Evolutionary conservation across 2,329 filamentous ascomycete species (phyloP).

Genomic region (Alternaria consortialis): DNA sequence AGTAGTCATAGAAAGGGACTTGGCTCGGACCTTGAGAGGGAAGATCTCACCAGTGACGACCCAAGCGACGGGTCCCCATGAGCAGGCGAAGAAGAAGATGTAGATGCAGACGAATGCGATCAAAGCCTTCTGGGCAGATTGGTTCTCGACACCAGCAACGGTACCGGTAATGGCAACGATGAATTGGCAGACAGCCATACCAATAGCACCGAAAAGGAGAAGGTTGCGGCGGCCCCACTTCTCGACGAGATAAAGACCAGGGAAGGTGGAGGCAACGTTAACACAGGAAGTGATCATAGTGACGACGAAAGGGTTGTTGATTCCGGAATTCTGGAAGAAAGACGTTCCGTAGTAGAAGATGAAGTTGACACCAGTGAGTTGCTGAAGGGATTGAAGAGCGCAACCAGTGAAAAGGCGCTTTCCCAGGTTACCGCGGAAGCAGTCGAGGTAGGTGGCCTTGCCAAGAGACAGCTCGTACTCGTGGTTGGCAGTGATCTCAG

Average conservation of each 20-base stretch:
- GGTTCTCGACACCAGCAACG: slow-evolving; percentile 47
- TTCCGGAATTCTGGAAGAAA: slow-evolving; percentile 53
- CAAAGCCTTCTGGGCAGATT: slow-evolving; percentile 51
- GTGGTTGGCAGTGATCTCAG: slow-evolving; percentile 73
- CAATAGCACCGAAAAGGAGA: slow-evolving; percentile 76
- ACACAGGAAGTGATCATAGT: slow-evolving; percentile 79
- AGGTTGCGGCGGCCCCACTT: slow-evolving; percentile 79
- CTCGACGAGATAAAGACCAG: slow-evolving; percentile 80
- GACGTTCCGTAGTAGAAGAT: slow-evolving; percentile 56
- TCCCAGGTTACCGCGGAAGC: slow-evolving; percentile 56
- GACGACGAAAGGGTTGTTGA: slow-evolving; percentile 68
- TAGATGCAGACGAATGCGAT: slow-evolving; percentile 68
- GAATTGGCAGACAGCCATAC: slow-evolving; percentile 67
- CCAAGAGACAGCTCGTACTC: slow-evolving; percentile 74
- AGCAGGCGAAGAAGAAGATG: slow-evolving; percentile 82
- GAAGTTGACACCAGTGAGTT: slow-evolving; percentile 66
- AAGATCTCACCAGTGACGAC: slow-evolving; percentile 58
- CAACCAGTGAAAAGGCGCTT: slow-evolving; percentile 78
- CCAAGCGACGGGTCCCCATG: slow-evolving; percentile 81
- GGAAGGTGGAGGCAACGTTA: slow-evolving; percentile 79
- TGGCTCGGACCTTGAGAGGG: slow-evolving; percentile 58
- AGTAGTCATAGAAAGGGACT: slow-evolving; percentile 62
- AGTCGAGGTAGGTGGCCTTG: slow-evolving; percentile 55
- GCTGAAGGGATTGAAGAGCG: slow-evolving; percentile 79
- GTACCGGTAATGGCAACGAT: slow-evolving; percentile 55